phyloP scores from a whole-genome alignment of 2,329 filamentous ascomycete species.

The Alternaria sp. region DNA sequence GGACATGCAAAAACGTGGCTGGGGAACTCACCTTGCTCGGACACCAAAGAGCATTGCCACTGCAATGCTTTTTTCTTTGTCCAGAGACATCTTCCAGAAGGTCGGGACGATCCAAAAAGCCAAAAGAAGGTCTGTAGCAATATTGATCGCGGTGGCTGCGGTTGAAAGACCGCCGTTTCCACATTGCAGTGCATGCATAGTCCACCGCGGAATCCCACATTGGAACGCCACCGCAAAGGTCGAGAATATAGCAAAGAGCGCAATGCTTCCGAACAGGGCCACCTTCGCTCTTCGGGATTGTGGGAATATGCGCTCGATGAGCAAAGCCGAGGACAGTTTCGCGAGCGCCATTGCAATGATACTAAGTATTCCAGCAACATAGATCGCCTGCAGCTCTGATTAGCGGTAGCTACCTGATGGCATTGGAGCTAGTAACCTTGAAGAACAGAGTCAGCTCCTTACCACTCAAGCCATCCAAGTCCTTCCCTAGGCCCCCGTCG shows the following conservation, averaged over 20 bases:
- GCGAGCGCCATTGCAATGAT: conserved; percentile 21
- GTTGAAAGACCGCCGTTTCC: conserved; percentile 17
- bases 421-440: conserved; percentile 10
- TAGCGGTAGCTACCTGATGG: neutral
- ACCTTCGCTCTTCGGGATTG: conserved; percentile 14
- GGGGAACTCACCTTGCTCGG: conserved; percentile 16
- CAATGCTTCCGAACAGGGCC: conserved; percentile 18
- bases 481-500: conserved; percentile 22
- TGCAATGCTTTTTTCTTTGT: conserved; percentile 9
- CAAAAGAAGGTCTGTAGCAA: conserved; percentile 30
- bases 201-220: conserved; percentile 22
- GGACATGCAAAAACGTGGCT: neutral
- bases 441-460: conserved; percentile 15
- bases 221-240: conserved; percentile 21
- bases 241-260: conserved; percentile 19
- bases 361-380: conserved; percentile 16
- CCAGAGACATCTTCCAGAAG: conserved; percentile 26
- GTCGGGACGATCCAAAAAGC: conserved; percentile 33
- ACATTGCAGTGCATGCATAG: conserved; percentile 13
- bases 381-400: conserved; percentile 13
- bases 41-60: conserved; percentile 23
- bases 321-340: conserved; percentile 24
- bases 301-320: conserved; percentile 25
- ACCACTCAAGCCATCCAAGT: conserved; percentile 1
- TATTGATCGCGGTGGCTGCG: conserved; percentile 25